Base-by-base conservation (phyloP, 2,329 filamentous ascomycete species). In the Pseudogymnoascus sp. region DNA sequence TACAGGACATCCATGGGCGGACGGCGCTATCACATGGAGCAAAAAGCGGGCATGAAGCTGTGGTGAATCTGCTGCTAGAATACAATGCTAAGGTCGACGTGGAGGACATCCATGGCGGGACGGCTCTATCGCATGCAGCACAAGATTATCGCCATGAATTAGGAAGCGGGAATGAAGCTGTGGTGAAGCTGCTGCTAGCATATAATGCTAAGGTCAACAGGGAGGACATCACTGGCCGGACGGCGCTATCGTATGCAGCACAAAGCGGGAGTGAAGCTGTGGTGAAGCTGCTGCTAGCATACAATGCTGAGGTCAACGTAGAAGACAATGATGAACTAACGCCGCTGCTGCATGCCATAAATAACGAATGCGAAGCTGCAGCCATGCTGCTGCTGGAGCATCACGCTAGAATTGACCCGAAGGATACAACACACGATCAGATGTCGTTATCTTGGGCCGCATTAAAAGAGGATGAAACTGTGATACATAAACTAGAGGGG, bases 291-390 rank as follows among this genome's bases (percentile, higher is more conserved):
- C 28, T 63, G 14, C 41, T 63, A 4, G 62, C 57, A 12, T 5
- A 25, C 16, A n/a, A 14, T 20, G 59, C 30, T n/a, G 25, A 58
- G 7, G 5, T 60, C 14, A 41, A 60, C 12, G 12, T 37, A 12
- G 63, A 67, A 30, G 50, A 62, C 5, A 66, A 61, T 4, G 62
- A 73, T 38, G 72, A 70, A 0, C 69, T 70, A 14, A 74, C 72
- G 3, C 28, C 43, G 39, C 35, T 58, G 12, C 4, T 6, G 28
- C 30, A 6, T 37, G 59, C 59, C 22, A n/a, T 16, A n/a, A 8
- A 5, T 33, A 4, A 6, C 9, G 33, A 16, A 6, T 3, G 37
- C 3, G 28, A 57, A 37, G 30, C 39, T 50, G 3, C 39, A 16
- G 59, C 14, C 12, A 38, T 30, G 39, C n/a, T 61, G 30, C 8